Conservation (phyloP, 2,329 filamentous ascomycete genomes). For the Fusarium sp. region DNA sequence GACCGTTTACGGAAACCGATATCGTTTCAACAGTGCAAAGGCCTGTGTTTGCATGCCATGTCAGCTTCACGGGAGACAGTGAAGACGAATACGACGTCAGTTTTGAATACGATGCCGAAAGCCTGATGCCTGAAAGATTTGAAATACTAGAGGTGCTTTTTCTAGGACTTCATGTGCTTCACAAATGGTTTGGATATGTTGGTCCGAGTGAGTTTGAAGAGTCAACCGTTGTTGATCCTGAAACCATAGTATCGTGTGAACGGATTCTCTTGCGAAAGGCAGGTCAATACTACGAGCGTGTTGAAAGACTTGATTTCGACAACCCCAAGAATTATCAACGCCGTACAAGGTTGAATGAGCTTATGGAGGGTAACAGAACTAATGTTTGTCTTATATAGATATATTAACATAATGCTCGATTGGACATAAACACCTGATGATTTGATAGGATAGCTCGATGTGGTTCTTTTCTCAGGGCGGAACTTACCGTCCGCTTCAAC, state of each 20-base stretch:
- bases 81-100: background rate
- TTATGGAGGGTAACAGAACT: background rate
- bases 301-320: background rate
- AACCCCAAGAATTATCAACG: background rate
- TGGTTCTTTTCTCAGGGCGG: background rate
- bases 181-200: fast-evolving
- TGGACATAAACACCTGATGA: fast-evolving
- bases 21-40: background rate
- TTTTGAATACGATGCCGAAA: background rate
- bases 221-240: background rate
- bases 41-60: background rate
- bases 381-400: background rate
- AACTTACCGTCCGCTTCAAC: no score
- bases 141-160: background rate
- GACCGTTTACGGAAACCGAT: background rate
- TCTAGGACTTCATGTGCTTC: background rate
- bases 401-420: no score
- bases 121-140: background rate
- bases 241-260: background rate
- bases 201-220: background rate
- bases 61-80: background rate
- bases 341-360: background rate
- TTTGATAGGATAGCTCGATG: background rate
- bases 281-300: background rate
- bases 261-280: background rate